A percentile compares a stretch with the other conserved stretches of the same genome.
Conservation (phyloP, 2,329 filamentous ascomycete genomes). For the Trichophyton verrucosum region DNA sequence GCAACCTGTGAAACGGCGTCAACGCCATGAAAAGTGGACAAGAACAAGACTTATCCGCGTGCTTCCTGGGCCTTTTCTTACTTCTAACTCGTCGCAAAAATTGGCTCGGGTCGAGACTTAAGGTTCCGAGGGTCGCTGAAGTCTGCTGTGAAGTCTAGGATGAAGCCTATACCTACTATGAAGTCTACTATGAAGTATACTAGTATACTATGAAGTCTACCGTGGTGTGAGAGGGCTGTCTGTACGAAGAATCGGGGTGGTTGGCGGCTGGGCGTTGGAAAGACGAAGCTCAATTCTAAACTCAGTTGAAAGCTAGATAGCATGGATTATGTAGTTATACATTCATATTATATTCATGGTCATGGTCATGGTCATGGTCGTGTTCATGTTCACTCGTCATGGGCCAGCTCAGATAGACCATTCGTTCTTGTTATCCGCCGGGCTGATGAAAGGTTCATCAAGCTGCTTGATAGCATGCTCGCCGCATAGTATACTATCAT, state of each 20-base stretch:
- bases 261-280: too few relatives aligned
- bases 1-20: background rate
- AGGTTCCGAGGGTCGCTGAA: constrained; percentile 10
- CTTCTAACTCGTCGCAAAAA: constrained; percentile 10
- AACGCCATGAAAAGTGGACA: background rate
- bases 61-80: background rate
- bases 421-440: constrained; percentile 60
- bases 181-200: background rate
- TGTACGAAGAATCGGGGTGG: too few relatives aligned
- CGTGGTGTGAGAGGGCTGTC: too few relatives aligned
- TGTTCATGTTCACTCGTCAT: background rate
- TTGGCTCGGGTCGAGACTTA: constrained; percentile 9
- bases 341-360: too few relatives aligned
- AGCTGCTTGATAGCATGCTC: constrained; percentile 91
- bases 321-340: too few relatives aligned
- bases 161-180: background rate
- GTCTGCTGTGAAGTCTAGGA: constrained; percentile 9
- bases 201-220: background rate
- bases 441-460: constrained; percentile 77
- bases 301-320: too few relatives aligned
- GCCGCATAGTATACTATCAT: constrained; percentile 69
- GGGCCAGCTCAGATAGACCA: constrained; percentile 52
- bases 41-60: background rate
- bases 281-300: too few relatives aligned
- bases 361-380: background rate